Conservation (phyloP, 2,329 filamentous ascomycete species). For the Neofusicoccum laricinum region DNA sequence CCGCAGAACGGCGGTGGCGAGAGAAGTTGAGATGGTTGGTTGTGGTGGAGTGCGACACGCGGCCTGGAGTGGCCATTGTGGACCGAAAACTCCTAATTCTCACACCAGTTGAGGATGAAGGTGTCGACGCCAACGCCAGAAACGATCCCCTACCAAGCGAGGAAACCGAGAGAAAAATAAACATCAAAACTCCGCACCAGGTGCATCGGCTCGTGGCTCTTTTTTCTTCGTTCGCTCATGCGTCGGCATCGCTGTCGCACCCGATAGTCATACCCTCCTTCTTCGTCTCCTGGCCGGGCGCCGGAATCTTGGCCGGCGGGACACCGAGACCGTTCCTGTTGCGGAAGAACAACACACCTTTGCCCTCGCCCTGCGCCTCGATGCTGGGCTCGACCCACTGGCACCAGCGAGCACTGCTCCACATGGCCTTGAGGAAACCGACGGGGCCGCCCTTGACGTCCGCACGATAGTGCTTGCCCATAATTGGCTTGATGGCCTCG, state of each 20-base stretch:
- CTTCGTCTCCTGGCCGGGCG: slow-evolving; percentile 22
- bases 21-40: not conserved
- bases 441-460: slow-evolving; percentile 72
- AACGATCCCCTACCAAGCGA: not conserved
- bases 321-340: slow-evolving; percentile 86
- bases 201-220: not conserved
- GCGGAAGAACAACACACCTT: slow-evolving; percentile 89
- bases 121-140: not conserved
- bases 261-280: slow-evolving; percentile 15
- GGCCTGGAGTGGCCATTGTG: not conserved
- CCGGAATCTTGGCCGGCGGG: slow-evolving; percentile 45
- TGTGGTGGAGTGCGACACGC: not conserved
- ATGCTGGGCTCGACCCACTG: slow-evolving; percentile 96
- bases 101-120: not conserved
- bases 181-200: not conserved
- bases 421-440: slow-evolving; percentile 84
- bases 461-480: slow-evolving; percentile 92
- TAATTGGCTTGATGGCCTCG: slow-evolving; percentile 90
- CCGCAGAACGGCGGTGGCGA: not conserved
- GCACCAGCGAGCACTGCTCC: slow-evolving; percentile 78
- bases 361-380: slow-evolving; percentile 74
- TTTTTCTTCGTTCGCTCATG: not conserved
- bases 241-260: slow-evolving; percentile 15
- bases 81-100: not conserved
- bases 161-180: not conserved